Evolutionary conservation across 805 yeast genomes (phyloP).

Genomic region (Lachancea cidri): DNA sequence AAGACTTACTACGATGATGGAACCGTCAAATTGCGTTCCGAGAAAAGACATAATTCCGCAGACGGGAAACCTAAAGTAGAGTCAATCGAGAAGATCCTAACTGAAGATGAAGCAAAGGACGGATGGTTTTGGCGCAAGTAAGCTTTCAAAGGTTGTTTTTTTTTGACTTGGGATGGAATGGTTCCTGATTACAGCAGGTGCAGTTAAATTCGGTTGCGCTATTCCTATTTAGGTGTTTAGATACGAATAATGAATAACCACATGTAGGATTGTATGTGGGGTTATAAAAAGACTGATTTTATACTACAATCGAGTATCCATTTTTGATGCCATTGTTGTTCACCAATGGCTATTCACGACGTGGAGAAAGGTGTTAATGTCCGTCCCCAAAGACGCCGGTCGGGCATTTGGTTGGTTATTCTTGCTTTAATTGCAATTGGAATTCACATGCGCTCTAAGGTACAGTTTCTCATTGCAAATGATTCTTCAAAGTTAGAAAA

Average conservation of each 20-base stretch:
- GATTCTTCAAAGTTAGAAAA: neutral
- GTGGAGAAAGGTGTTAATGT: neutral
- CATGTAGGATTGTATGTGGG: neutral
- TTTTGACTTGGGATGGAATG: too few relatives aligned
- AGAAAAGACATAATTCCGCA: conserved; percentile 35
- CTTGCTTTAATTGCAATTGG: neutral
- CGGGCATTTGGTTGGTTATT: neutral
- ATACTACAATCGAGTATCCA: too few relatives aligned
- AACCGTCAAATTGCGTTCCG: conserved; percentile 33
- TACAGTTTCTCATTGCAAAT: neutral
- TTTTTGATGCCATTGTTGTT: neutral
- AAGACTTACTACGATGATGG: conserved; percentile 43
- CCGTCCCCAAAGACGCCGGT: neutral
- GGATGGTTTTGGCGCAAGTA: conserved; percentile 11
- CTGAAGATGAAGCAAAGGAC: conserved; percentile 13
- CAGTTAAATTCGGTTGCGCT: neutral
- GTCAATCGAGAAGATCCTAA: conserved; percentile 21
- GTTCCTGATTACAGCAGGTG: too few relatives aligned
- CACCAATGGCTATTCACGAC: neutral
- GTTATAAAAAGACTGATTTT: too few relatives aligned
- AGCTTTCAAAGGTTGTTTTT: too few relatives aligned
- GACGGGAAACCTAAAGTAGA: conserved; percentile 37
- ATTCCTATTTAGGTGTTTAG: neutral
- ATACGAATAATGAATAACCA: neutral
- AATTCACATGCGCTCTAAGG: neutral